phyloP scores from a whole-genome alignment of 1,139 yeast species.

The Candida sojae region DNA sequence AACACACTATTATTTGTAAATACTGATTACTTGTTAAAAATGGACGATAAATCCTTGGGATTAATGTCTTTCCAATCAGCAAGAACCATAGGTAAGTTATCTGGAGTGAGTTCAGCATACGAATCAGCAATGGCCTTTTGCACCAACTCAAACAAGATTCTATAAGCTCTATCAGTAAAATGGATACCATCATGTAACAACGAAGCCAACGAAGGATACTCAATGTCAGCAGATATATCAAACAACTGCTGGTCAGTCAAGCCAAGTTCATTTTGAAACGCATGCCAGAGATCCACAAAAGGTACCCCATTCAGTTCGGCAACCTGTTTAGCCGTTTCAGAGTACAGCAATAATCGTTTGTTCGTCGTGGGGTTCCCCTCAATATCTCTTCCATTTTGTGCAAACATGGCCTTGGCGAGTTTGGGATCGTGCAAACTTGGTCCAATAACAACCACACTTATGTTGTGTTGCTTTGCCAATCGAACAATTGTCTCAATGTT shows the following conservation, averaged over 20 bases:
- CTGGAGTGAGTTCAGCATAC: slow-evolving; percentile 52
- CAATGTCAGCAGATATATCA: slow-evolving; percentile 6
- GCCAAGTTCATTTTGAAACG: slow-evolving; percentile 32
- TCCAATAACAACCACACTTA: slow-evolving; percentile 58
- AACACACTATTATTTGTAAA: too few species aligned
- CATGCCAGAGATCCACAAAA: slow-evolving; percentile 53
- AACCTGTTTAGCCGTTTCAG: slow-evolving; percentile 47
- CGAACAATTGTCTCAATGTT: slow-evolving; percentile 49
- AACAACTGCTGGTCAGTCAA: slow-evolving; percentile 18
- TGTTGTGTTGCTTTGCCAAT: slow-evolving; percentile 35
- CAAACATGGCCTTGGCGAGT: slow-evolving; percentile 7
- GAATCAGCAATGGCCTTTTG: slow-evolving; percentile 32
- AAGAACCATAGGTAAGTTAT: slow-evolving; percentile 29
- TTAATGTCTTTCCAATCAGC: slow-evolving; percentile 40
- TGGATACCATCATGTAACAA: slow-evolving; percentile 67
- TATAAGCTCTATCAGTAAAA: slow-evolving; percentile 61
- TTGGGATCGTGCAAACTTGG: slow-evolving; percentile 59
- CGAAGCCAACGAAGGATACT: slow-evolving; percentile 16
- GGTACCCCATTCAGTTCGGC: slow-evolving; percentile 50
- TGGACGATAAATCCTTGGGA: slow-evolving; percentile 13
- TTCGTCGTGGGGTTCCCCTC: slow-evolving; percentile 20
- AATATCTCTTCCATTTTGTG: slow-evolving; percentile 8
- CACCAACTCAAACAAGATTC: slow-evolving; percentile 47
- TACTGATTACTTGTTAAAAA: slow-evolving; percentile 1
- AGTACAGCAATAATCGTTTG: slow-evolving; percentile 44